Evolutionary conservation across 108 stramenopile species (phyloP).

Genomic region (Mayamaea pseudoterrestris): DNA sequence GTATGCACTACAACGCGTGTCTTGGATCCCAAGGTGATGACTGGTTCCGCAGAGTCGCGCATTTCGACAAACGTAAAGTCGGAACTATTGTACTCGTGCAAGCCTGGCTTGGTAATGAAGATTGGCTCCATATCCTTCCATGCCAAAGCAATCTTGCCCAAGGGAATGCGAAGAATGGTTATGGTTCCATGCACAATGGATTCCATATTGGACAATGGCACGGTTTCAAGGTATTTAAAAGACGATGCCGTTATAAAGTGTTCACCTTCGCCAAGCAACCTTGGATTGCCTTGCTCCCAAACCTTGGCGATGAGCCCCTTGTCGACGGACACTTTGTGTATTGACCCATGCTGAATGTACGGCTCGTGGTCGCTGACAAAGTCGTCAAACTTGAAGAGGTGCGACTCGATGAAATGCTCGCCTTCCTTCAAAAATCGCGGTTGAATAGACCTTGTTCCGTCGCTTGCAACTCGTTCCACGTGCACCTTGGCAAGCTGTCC

Average conservation of each 20-base stretch:
- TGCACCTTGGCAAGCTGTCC: conserved; percentile 21
- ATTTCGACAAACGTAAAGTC: conserved; percentile 17
- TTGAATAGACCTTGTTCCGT: conserved; percentile 9
- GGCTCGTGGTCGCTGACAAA: conserved; percentile 8
- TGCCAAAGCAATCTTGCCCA: conserved; percentile 19
- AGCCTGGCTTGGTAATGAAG: conserved; percentile 16
- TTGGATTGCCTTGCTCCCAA: conserved; percentile 9
- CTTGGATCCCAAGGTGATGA: conserved; percentile 14
- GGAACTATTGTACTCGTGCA: conserved; percentile 17
- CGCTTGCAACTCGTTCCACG: conserved; percentile 10
- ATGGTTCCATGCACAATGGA: conserved; percentile 21
- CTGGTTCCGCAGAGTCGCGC: conserved; percentile 10
- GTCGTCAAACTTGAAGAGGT: conserved; percentile 17
- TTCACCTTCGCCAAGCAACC: conserved; percentile 19
- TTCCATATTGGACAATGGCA: conserved; percentile 6
- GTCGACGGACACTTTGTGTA: conserved; percentile 12
- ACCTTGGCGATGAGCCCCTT: conserved; percentile 21
- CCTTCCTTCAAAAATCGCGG: conserved; percentile 21
- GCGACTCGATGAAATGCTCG: conserved; percentile 16
- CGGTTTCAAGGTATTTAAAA: conserved; percentile 12
- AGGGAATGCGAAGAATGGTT: conserved; percentile 12
- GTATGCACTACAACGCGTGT: conserved; percentile 12
- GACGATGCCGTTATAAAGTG: conserved; percentile 17
- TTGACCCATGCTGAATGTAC: conserved; percentile 16
- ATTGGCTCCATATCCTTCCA: conserved; percentile 20